These are phyloP conservation scores for Inga laurina DNA, from an alignment of 306 rosid species.

Conservation along the genomic window DNA sequence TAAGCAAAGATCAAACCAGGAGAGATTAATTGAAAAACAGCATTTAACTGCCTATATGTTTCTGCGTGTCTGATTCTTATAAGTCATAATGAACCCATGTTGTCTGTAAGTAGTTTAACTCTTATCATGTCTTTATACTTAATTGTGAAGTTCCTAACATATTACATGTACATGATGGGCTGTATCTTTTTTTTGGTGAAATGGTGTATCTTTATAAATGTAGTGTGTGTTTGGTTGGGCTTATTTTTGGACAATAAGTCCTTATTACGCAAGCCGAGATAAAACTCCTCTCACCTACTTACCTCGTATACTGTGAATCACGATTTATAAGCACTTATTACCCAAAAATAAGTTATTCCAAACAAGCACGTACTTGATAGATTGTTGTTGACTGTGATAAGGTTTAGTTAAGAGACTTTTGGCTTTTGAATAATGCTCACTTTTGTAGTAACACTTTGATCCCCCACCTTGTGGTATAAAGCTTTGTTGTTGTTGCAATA, in stretches of 20 bases:
- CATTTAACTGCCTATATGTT: conserved; percentile 10
- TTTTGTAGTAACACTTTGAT: neutral
- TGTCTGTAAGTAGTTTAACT: neutral
- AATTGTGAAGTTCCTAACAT: neutral
- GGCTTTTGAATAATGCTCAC: conserved; percentile 3
- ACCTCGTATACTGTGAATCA: too few relatives aligned
- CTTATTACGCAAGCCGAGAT: too few relatives aligned
- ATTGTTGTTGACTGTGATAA: conserved; percentile 10
- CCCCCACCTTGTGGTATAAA: too few relatives aligned
- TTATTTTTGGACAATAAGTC: too few relatives aligned
- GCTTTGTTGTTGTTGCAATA: too few relatives aligned
- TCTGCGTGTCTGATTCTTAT: conserved; percentile 3
- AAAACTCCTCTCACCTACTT: too few relatives aligned
- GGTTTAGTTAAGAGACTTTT: neutral
- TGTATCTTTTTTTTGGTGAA: neutral
- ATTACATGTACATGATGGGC: neutral
- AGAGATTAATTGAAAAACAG: conserved; percentile 1
- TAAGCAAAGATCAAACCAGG: neutral
- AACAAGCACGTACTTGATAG: neutral
- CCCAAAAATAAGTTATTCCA: too few relatives aligned
- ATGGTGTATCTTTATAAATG: neutral
- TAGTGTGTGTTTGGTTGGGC: too few relatives aligned
- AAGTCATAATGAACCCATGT: neutral
- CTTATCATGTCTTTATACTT: neutral
- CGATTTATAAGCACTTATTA: too few relatives aligned